These are phyloP conservation scores for Hymenoscyphus infarciens DNA, from an alignment of 2,329 filamentous ascomycete species.

Conservation along the genomic window DNA sequence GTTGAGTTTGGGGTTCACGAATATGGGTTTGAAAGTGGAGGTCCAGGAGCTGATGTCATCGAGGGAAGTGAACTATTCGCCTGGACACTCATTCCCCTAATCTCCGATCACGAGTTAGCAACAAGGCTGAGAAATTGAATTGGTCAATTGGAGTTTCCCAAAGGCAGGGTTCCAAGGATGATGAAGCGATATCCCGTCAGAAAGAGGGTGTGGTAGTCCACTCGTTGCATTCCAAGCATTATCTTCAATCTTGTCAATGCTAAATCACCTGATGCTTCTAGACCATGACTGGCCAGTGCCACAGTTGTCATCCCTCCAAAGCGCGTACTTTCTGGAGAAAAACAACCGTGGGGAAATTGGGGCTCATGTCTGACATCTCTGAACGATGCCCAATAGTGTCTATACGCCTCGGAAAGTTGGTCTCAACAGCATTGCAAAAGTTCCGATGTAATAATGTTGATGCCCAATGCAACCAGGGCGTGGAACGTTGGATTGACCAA, in stretches of 20 bases:
- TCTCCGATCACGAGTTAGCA: constrained; percentile 13
- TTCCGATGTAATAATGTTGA: neutral
- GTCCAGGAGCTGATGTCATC: constrained; percentile 12
- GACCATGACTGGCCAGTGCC: neutral
- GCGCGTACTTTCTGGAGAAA: constrained; percentile 2
- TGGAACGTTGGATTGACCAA: neutral
- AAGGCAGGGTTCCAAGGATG: neutral
- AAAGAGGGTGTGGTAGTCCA: neutral
- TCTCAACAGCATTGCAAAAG: neutral
- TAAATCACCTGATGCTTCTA: constrained; percentile 2
- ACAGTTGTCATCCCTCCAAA: constrained; percentile 1
- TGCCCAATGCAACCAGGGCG: neutral
- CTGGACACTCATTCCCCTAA: constrained; percentile 7
- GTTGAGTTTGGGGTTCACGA: constrained; percentile 10
- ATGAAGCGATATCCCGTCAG: neutral
- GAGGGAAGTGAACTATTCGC: neutral
- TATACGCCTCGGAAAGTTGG: neutral
- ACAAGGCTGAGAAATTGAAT: constrained; percentile 6
- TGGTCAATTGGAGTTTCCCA: neutral
- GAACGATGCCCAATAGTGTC: neutral
- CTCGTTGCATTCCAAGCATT: neutral
- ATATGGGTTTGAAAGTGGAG: neutral
- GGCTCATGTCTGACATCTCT: neutral
- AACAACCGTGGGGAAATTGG: neutral
- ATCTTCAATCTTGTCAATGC: neutral